phyloP scores from a whole-genome alignment of 1,284 basidiomycete genomes.

The Megacollybia platyphylla region DNA sequence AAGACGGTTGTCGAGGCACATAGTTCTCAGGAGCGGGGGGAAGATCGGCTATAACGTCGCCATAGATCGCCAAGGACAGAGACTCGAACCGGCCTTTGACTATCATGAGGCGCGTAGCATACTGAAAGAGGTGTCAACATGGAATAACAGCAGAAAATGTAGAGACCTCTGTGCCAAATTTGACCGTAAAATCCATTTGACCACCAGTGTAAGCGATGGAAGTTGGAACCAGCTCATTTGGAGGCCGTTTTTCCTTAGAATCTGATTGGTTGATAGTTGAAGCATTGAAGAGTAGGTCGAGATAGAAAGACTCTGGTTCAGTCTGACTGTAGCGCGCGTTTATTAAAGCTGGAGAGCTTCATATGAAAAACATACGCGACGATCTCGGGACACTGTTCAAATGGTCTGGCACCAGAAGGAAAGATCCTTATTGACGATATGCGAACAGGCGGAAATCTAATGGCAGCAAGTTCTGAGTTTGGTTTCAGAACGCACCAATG shows the following conservation, averaged over 20 bases:
- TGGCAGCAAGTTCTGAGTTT: conserved; percentile 43
- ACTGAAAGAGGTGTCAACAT: conserved; percentile 23
- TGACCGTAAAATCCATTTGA: conserved; percentile 50
- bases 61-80: conserved; percentile 61
- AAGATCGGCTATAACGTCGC: conserved; percentile 32
- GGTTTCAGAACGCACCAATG: conserved; percentile 55
- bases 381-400: conserved; percentile 40
- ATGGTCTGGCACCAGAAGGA: conserved; percentile 46
- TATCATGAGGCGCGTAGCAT: conserved; percentile 67
- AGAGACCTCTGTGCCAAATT: conserved; percentile 55
- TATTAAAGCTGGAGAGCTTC: conserved; percentile 5
- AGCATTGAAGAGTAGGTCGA: conserved; percentile 63
- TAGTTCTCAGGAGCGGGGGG: conserved; percentile 13
- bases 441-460: conserved; percentile 52
- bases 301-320: conserved; percentile 56
- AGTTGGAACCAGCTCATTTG: conserved; percentile 62
- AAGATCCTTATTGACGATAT: conserved; percentile 53
- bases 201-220: conserved; percentile 61
- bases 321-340: conserved; percentile 34
- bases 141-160: conserved; percentile 4
- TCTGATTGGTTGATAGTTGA: conserved; percentile 24
- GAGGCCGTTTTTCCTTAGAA: conserved; percentile 37
- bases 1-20: conserved; percentile 24
- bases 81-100: conserved; percentile 56
- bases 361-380: conserved; percentile 40